Conservation (phyloP, 164 flowering plant genomes). For the Piper longum region DNA sequence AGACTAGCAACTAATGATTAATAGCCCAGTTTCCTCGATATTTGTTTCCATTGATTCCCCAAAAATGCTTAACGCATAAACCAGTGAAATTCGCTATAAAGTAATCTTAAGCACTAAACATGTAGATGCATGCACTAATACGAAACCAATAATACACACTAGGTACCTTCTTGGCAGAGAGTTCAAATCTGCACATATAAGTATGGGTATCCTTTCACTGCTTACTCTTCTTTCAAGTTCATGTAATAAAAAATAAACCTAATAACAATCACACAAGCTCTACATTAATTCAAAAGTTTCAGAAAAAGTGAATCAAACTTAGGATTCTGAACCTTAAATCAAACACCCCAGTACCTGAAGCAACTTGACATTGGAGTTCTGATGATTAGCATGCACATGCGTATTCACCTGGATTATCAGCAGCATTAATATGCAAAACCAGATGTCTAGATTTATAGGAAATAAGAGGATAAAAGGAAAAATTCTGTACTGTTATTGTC, state of each 20-base stretch:
- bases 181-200: constrained; percentile 42
- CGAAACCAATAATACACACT: background rate
- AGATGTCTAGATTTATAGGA: no score
- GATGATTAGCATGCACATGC: constrained; percentile 17
- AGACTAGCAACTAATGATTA: no score
- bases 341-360: constrained; percentile 22
- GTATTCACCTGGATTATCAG: constrained; percentile 25
- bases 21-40: no score
- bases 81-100: no score
- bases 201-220: constrained; percentile 16
- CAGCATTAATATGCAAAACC: background rate
- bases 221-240: constrained; percentile 17
- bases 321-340: background rate
- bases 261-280: background rate
- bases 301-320: background rate
- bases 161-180: constrained; percentile 33
- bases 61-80: no score
- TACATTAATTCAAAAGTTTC: background rate
- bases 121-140: no score
- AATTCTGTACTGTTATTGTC: background rate
- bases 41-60: no score
- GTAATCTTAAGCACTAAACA: no score
- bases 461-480: background rate
- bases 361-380: constrained; percentile 20
- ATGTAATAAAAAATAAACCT: constrained; percentile 19